These are phyloP conservation scores for Epichloe typhina DNA, from an alignment of 2,329 filamentous ascomycete genomes.

Conservation along the genomic window DNA sequence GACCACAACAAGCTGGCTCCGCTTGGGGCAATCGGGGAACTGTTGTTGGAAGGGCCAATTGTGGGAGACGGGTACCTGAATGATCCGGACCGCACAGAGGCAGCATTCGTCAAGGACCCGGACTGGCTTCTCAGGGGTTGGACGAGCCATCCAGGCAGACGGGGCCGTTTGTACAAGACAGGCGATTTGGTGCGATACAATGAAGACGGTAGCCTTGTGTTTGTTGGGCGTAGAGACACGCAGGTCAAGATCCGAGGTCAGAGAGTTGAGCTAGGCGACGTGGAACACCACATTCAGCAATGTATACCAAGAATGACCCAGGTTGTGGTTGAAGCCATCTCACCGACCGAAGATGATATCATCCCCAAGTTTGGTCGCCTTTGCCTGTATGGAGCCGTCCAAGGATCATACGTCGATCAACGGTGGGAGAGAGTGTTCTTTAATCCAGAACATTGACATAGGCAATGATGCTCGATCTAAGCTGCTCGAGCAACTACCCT, in stretches of 20 bases:
- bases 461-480: too few species aligned
- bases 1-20: background rate
- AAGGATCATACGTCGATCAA: too few species aligned
- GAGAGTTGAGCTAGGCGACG: slow-evolving; percentile 30
- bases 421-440: too few species aligned
- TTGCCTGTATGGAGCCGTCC: too few species aligned
- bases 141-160: slow-evolving; percentile 12
- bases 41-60: slow-evolving; percentile 1
- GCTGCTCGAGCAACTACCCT: too few species aligned
- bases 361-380: too few species aligned
- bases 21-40: background rate
- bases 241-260: slow-evolving; percentile 31
- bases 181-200: slow-evolving; percentile 20
- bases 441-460: too few species aligned
- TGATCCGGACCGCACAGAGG: slow-evolving; percentile 33
- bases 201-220: slow-evolving; percentile 8
- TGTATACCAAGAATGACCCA: background rate
- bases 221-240: slow-evolving; percentile 16
- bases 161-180: slow-evolving; percentile 13
- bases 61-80: background rate
- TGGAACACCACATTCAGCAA: slow-evolving; percentile 4
- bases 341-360: too few species aligned
- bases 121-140: slow-evolving; percentile 34
- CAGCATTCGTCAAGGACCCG: slow-evolving; percentile 43
- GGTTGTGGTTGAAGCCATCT: too few species aligned